These are phyloP conservation scores for Nakataea oryzae DNA, from an alignment of 2,329 filamentous ascomycete species.

Conservation along the genomic window DNA sequence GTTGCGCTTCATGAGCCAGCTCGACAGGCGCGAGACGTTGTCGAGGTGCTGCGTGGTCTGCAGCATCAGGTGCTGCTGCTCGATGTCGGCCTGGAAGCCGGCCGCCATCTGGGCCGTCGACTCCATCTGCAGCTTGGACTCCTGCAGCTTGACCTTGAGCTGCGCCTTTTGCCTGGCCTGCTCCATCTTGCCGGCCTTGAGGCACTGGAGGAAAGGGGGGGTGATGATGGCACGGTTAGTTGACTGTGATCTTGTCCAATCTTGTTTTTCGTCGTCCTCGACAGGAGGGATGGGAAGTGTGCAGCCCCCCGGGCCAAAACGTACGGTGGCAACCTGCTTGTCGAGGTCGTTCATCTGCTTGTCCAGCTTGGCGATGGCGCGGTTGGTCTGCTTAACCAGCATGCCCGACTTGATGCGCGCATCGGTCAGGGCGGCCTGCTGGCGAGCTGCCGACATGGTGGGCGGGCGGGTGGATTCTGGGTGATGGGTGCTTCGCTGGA, in stretches of 20 bases:
- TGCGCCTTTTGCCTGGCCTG: not conserved
- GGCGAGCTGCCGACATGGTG: not conserved
- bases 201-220: not conserved
- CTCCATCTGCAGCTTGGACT: conserved; percentile 38
- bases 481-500: too few relatives aligned
- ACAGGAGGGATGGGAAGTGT: not conserved
- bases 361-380: conserved; percentile 48
- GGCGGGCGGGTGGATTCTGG: not conserved
- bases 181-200: not conserved
- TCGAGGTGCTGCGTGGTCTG: conserved; percentile 56
- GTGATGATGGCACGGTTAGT: not conserved
- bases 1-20: conserved; percentile 43
- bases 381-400: conserved; percentile 51
- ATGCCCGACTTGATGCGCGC: conserved; percentile 19
- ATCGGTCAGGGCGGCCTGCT: not conserved
- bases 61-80: conserved; percentile 56
- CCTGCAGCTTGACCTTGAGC: not conserved
- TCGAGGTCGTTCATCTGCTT: conserved; percentile 51
- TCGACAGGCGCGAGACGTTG: conserved; percentile 48
- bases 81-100: conserved; percentile 48
- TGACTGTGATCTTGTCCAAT: too few relatives aligned
- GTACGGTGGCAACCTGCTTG: conserved; percentile 49
- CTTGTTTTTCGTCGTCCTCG: too few relatives aligned
- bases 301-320: too few relatives aligned
- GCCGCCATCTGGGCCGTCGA: conserved; percentile 56